Conservation (phyloP, 768 basidiomycete species). For the Fibroporia radiculosa region DNA sequence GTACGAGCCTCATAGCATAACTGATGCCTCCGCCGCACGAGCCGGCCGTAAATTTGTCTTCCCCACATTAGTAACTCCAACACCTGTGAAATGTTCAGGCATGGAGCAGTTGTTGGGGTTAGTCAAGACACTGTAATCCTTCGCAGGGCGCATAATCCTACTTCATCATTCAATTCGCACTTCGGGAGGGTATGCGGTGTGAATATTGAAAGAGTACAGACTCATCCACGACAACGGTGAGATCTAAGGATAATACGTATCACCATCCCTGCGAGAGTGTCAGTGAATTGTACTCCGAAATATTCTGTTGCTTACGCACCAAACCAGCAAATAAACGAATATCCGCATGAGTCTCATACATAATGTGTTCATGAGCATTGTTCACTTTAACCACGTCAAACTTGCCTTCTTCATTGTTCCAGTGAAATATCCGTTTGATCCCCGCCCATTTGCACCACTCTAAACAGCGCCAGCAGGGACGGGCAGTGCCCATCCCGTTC, state of each 20-base stretch:
- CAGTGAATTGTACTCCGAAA: constrained; percentile 6
- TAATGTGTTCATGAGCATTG: constrained; percentile 17
- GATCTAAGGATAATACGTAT: neutral
- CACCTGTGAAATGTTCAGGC: constrained; percentile 10
- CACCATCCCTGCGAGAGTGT: constrained; percentile 12
- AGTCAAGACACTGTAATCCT: neutral
- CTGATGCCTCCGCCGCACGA: constrained; percentile 7
- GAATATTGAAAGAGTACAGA: no score
- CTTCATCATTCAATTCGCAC: no score
- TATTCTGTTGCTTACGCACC: constrained; percentile 27
- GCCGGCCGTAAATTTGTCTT: constrained; percentile 5
- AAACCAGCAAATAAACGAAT: constrained; percentile 32
- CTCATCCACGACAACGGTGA: no score
- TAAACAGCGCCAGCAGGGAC: constrained; percentile 49
- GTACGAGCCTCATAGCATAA: constrained; percentile 9
- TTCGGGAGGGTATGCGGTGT: no score
- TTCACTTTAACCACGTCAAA: constrained; percentile 42
- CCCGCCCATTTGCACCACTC: constrained; percentile 54
- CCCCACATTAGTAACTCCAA: constrained; percentile 21
- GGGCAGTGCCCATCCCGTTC: constrained; percentile 40
- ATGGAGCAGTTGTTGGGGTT: constrained; percentile 21
- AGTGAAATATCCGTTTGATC: constrained; percentile 48
- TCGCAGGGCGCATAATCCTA: no score
- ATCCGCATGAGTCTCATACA: constrained; percentile 41
- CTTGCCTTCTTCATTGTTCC: constrained; percentile 29